Evolutionary conservation across 2,329 filamentous ascomycete genomes (phyloP), one percentile per base, ranked within the genome.

Genomic region (Orbilia brochopaga): DNA sequence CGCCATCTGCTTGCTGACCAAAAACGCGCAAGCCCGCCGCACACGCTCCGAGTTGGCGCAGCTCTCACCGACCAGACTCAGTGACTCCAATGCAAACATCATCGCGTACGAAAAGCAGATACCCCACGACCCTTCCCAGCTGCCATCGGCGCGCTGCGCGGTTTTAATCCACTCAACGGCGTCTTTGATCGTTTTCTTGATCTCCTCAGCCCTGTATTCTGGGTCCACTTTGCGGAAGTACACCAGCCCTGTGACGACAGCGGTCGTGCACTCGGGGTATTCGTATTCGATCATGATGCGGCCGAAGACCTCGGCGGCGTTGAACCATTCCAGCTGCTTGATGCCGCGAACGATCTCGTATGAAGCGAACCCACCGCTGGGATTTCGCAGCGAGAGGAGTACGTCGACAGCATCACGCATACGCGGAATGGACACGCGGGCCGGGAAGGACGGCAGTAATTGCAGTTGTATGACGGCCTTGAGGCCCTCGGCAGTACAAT

Each of bases 211-310:
- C 55, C 93, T 86, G 79, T 99, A 96, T 27, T 88, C 82, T 0
- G 93, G 91, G 83, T 91, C 95, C 79, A 90, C 84, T 77, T 89
- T 85, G 75, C 86, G 85, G 82, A 97, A 97, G 1, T 93, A 83
- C 2, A 88, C 89, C 19, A 99, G 83, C 0, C 90, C 92, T 0
- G 91, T 97, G 2, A 99, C 90, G 30, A 92, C 91, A 0, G 94
- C 92, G 1, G 94, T 97, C 0, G 94, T 99, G 82, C 94, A 99
- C 80, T 99, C 94, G 0, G 93, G 92, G 78, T 99, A 97, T 79
- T 96, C 91, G 79, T 99, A 99, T 78, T 97, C 93, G 60, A 99
- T 89, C 94, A 99, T 99, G 81, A 99, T 99, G 19, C 88, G 86
- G 13, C 91, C 92, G 79, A 99, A 99, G 0, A 99, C 92, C 79